Percentiles rank a stretch among this genome's conserved stretches.
These are phyloP conservation scores for Syzygium malaccense DNA, from an alignment of 441 rosid species.

Conservation along the genomic window DNA sequence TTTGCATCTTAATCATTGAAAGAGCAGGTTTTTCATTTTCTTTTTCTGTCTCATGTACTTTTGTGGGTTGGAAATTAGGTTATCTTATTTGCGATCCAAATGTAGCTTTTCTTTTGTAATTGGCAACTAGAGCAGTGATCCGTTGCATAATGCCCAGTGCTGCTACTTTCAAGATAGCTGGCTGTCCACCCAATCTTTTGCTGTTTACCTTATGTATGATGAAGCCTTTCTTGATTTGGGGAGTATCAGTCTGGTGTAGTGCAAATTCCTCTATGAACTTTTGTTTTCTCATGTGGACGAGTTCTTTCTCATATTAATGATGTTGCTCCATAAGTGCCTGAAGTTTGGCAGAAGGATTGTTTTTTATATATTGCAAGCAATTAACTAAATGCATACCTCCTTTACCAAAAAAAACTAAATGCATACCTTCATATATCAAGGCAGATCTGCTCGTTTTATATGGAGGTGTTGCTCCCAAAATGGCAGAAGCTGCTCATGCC, in stretches of 20 bases:
- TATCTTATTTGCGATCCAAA: neutral
- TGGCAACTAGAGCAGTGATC: neutral
- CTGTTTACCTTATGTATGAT: neutral
- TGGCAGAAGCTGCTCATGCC: conserved; percentile 90
- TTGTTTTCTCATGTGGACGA: neutral
- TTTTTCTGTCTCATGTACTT: neutral
- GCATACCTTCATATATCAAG: conserved; percentile 27
- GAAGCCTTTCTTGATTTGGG: neutral
- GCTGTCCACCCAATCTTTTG: neutral
- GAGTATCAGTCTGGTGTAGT: neutral
- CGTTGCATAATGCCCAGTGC: neutral
- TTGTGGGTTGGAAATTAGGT: neutral
- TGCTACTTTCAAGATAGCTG: neutral
- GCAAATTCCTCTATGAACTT: neutral
- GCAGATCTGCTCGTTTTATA: conserved; percentile 73
- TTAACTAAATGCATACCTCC: conserved; percentile 15
- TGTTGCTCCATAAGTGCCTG: neutral
- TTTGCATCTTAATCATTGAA: neutral
- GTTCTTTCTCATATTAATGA: neutral
- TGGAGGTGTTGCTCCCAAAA: conserved; percentile 97
- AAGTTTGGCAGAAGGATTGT: neutral
- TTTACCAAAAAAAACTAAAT: no score
- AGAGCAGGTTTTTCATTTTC: neutral
- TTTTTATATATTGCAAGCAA: neutral
- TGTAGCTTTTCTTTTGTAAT: neutral